Percentiles rank a stretch among this genome's conserved stretches.
Evolutionary conservation across 2,329 filamentous ascomycete species (phyloP).

Genomic region (Phialemonium atrogriseum): DNA sequence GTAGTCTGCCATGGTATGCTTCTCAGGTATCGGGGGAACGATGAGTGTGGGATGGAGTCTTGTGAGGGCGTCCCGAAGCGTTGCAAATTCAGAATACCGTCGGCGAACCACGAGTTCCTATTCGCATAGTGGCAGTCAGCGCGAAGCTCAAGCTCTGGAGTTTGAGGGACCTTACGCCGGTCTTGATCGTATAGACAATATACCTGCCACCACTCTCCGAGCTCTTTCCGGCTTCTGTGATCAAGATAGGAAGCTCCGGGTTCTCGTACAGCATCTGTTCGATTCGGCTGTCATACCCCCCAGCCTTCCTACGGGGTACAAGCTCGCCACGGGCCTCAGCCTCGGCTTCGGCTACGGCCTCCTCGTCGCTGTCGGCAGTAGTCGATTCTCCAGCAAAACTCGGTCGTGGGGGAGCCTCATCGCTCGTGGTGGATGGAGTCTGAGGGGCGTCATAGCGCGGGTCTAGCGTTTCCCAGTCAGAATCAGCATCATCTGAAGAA

Average conservation of each 20-base stretch:
- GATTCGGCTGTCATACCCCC: constrained; percentile 88
- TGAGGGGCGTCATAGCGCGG: constrained; percentile 57
- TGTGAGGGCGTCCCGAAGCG: constrained; percentile 78
- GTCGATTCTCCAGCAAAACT: constrained; percentile 28
- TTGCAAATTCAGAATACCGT: constrained; percentile 94
- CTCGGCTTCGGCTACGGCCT: constrained; percentile 34
- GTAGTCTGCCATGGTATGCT: constrained; percentile 98
- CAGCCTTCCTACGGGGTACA: constrained; percentile 61
- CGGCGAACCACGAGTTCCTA: constrained; percentile 92
- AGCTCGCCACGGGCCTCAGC: constrained; percentile 30
- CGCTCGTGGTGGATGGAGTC: constrained; percentile 63
- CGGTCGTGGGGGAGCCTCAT: constrained; percentile 47
- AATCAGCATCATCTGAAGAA: constrained; percentile 25
- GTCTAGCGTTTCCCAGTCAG: constrained; percentile 40
- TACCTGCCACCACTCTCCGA: constrained; percentile 83
- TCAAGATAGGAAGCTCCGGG: constrained; percentile 79
- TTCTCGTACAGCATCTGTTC: constrained; percentile 98
- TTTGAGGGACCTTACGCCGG: constrained; percentile 57
- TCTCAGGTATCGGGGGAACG: constrained; percentile 95
- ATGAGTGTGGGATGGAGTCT: constrained; percentile 91
- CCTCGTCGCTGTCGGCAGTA: constrained; percentile 41
- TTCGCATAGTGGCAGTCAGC: constrained; percentile 5
- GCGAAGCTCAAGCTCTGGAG: constrained; percentile 1
- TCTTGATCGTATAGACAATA: constrained; percentile 95
- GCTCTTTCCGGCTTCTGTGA: constrained; percentile 94